Percentiles rank a stretch among this genome's conserved stretches.
Conservation (phyloP, 345 rosid species). For the Eucalyptus camaldulensis region DNA sequence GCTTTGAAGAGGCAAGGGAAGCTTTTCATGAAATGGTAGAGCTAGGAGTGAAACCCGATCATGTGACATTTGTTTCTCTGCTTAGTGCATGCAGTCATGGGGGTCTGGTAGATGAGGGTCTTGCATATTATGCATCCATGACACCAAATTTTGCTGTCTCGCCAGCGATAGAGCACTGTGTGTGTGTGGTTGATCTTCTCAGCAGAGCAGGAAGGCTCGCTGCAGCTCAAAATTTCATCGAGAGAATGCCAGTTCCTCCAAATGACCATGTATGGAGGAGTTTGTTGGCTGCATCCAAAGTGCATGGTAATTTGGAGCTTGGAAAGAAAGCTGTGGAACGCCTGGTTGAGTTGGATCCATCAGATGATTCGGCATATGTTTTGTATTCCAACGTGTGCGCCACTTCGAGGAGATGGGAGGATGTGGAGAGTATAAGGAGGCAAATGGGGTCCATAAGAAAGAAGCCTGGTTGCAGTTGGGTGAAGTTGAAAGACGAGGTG, state of each 20-base stretch:
- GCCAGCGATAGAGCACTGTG: slow-evolving; percentile 60
- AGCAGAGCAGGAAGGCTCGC: slow-evolving; percentile 73
- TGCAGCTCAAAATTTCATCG: slow-evolving; percentile 55
- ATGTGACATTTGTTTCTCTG: slow-evolving; percentile 81
- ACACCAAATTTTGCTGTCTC: slow-evolving; percentile 39
- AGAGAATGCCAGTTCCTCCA: slow-evolving; percentile 58
- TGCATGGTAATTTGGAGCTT: slow-evolving; percentile 56
- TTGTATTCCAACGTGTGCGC: slow-evolving; percentile 77
- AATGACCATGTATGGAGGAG: slow-evolving; percentile 75
- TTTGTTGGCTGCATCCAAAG: slow-evolving; percentile 69
- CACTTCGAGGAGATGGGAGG: slow-evolving; percentile 77
- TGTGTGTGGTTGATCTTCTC: slow-evolving; percentile 80
- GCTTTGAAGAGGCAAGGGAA: slow-evolving; percentile 43
- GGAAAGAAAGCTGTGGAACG: slow-evolving; percentile 64
- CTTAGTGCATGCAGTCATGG: slow-evolving; percentile 88
- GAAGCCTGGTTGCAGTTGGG: slow-evolving; percentile 93
- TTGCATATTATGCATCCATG: slow-evolving; percentile 51
- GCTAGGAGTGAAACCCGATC: slow-evolving; percentile 51
- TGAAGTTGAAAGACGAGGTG: slow-evolving; percentile 53
- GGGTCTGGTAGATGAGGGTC: slow-evolving; percentile 76
- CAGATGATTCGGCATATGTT: slow-evolving; percentile 79
- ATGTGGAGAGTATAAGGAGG: slow-evolving; percentile 49
- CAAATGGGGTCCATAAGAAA: slow-evolving; percentile 75
- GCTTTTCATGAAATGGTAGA: slow-evolving; percentile 68
- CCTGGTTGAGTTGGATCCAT: slow-evolving; percentile 50